Conservation (phyloP, 352 stramenopile species). For the Thalassiosira allenii region DNA sequence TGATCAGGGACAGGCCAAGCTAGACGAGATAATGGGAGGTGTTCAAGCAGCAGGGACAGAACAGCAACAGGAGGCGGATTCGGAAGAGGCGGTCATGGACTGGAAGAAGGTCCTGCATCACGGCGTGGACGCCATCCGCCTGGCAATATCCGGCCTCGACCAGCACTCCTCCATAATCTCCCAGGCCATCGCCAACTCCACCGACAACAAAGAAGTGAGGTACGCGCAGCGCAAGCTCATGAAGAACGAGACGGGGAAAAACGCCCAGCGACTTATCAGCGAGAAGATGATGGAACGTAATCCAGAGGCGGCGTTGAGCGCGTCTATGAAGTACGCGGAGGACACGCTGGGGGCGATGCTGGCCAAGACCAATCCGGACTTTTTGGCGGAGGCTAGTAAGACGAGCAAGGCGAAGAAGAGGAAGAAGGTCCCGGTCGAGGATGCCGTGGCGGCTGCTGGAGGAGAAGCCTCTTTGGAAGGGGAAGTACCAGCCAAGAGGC, state of each 20-base stretch:
- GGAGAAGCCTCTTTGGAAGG: not conserved
- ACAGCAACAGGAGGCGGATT: not conserved
- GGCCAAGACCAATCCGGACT: conserved; percentile 16
- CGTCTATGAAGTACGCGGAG: not conserved
- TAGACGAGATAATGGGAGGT: too few species aligned
- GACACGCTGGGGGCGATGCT: conserved; percentile 5
- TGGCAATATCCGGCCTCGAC: conserved; percentile 8
- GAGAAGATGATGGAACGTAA: conserved; percentile 1
- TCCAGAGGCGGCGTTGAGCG: conserved; percentile 1
- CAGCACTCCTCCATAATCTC: conserved; percentile 22
- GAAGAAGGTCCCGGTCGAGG: not conserved
- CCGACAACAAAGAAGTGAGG: not conserved
- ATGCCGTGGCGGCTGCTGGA: not conserved
- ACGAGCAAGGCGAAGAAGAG: conserved; percentile 4
- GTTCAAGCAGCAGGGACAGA: not conserved
- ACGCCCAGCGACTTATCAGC: not conserved
- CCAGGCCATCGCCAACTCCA: conserved; percentile 5
- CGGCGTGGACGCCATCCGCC: not conserved
- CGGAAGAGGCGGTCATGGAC: not conserved
- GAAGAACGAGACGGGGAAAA: too few species aligned
- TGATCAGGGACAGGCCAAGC: not conserved
- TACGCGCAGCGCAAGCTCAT: conserved; percentile 6
- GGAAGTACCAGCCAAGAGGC: conserved; percentile 1
- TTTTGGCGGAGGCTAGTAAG: not conserved
- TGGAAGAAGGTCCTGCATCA: not conserved